phyloP scores from a whole-genome alignment of 805 yeast species.

The Kazachstania bromeliacearum region DNA sequence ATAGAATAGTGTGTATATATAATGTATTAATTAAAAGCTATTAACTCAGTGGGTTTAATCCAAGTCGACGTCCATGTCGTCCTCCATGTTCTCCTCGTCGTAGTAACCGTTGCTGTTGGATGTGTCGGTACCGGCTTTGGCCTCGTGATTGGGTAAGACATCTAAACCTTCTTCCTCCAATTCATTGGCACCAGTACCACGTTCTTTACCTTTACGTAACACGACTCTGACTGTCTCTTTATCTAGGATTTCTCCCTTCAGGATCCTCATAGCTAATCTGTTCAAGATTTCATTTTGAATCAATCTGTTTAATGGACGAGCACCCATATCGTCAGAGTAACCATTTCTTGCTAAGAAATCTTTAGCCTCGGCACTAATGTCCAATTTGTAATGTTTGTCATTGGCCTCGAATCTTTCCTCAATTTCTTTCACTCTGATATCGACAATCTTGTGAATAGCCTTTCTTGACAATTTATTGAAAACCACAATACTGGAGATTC shows the following conservation, averaged over 20 bases:
- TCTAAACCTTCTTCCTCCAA: slow-evolving; percentile 51
- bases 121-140: slow-evolving; percentile 47
- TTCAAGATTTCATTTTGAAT: slow-evolving; percentile 85
- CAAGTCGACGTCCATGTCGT: slow-evolving; percentile 15
- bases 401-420: slow-evolving; percentile 76
- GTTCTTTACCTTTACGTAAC: slow-evolving; percentile 27
- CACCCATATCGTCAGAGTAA: slow-evolving; percentile 89
- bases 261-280: slow-evolving; percentile 76
- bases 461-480: slow-evolving; percentile 87
- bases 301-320: slow-evolving; percentile 88
- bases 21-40: too few relatives aligned
- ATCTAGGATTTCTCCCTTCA: slow-evolving; percentile 79
- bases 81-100: slow-evolving; percentile 16
- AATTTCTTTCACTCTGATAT: slow-evolving; percentile 73
- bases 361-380: slow-evolving; percentile 66
- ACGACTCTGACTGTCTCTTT: slow-evolving; percentile 75
- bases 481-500: slow-evolving; percentile 86
- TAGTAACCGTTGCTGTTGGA: slow-evolving; percentile 34
- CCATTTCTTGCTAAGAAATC: slow-evolving; percentile 80
- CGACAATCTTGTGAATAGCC: slow-evolving; percentile 87
- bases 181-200: slow-evolving; percentile 11
- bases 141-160: slow-evolving; percentile 80
- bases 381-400: slow-evolving; percentile 67
- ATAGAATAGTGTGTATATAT: too few relatives aligned
- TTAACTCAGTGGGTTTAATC: too few relatives aligned